phyloP scores from a whole-genome alignment of 2,329 filamentous ascomycete species.

The Fusarium albosuccineum region DNA sequence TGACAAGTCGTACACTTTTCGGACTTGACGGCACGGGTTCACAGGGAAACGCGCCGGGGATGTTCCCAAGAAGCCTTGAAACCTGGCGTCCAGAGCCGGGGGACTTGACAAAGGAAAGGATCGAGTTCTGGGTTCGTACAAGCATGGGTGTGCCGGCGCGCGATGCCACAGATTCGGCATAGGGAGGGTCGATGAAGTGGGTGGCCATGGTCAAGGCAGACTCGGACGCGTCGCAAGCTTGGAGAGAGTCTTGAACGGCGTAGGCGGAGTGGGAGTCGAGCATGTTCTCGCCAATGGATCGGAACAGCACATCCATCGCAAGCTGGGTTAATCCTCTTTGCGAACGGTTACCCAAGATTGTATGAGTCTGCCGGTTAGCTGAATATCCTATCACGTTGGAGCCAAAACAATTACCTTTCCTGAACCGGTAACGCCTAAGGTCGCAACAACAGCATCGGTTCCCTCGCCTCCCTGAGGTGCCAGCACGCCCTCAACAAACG shows the following conservation, averaged over 20 bases:
- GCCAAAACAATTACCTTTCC: slow-evolving; percentile 78
- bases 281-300: slow-evolving; percentile 80
- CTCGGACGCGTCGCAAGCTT: slow-evolving; percentile 83
- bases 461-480: slow-evolving; percentile 79
- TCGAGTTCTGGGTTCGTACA: slow-evolving; percentile 64
- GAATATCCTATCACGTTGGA: not conserved
- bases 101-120: slow-evolving; percentile 49
- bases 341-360: slow-evolving; percentile 87
- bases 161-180: slow-evolving; percentile 72
- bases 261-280: slow-evolving; percentile 71
- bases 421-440: slow-evolving; percentile 92
- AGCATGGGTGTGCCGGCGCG: slow-evolving; percentile 78
- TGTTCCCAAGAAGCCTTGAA: slow-evolving; percentile 32
- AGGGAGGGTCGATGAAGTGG: slow-evolving; percentile 83
- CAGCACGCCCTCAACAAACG: slow-evolving; percentile 84
- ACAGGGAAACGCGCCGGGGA: slow-evolving; percentile 49
- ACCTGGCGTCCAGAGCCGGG: slow-evolving; percentile 36
- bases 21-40: slow-evolving; percentile 49
- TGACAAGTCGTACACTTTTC: slow-evolving; percentile 62
- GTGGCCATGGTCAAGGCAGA: slow-evolving; percentile 80
- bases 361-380: slow-evolving; percentile 78
- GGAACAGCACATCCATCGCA: slow-evolving; percentile 89
- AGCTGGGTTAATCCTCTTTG: slow-evolving; percentile 94
- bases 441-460: slow-evolving; percentile 90
- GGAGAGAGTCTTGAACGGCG: slow-evolving; percentile 78